Conservation (phyloP, 2,329 filamentous ascomycete genomes). For the Fusarium protoensiforme region DNA sequence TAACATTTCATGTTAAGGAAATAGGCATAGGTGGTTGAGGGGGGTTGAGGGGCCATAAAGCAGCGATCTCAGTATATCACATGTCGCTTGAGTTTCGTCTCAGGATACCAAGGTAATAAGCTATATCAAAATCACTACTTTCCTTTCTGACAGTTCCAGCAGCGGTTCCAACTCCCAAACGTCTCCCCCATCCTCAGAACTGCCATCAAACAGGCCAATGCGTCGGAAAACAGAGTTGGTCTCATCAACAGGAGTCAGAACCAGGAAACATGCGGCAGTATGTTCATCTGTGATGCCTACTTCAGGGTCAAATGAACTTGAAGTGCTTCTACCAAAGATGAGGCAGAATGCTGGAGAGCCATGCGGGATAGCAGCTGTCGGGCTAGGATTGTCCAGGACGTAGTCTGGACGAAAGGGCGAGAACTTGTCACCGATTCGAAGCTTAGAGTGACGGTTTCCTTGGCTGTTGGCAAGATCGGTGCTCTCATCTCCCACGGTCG, state of each 20-base stretch:
- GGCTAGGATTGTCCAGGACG: not conserved
- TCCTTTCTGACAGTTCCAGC: not conserved
- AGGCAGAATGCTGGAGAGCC: not conserved
- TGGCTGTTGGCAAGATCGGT: too few species aligned
- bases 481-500: not conserved
- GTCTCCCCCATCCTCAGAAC: not conserved
- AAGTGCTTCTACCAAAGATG: not conserved
- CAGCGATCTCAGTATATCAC: too few species aligned
- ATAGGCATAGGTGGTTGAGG: too few species aligned
- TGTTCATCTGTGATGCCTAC: not conserved
- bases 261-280: not conserved
- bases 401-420: not conserved
- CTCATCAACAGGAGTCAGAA: not conserved
- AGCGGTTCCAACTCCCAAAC: not conserved
- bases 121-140: not conserved
- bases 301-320: not conserved
- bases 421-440: not conserved
- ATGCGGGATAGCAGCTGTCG: not conserved
- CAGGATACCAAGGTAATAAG: not conserved
- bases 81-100: too few species aligned
- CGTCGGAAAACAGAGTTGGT: not conserved
- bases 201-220: not conserved
- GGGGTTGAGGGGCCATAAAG: too few species aligned
- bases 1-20: constrained; percentile 2
- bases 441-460: not conserved